Percentiles rank a stretch among this genome's conserved stretches.
phyloP scores from a whole-genome alignment of 2,329 filamentous ascomycete genomes.

The Fusarium sp. region DNA sequence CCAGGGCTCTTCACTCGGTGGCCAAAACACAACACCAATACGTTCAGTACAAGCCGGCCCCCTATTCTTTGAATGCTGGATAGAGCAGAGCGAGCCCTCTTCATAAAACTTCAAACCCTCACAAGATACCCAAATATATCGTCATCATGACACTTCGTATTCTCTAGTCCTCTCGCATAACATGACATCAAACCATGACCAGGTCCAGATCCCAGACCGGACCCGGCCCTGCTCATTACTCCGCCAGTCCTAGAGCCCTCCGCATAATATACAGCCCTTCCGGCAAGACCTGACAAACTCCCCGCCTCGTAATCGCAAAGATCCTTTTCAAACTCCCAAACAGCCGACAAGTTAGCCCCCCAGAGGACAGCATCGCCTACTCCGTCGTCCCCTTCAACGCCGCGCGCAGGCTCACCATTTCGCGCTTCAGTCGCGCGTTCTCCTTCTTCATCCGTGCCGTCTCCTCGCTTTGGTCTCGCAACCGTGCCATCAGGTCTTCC shows the following conservation, averaged over 20 bases:
- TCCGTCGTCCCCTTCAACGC: constrained; percentile 60
- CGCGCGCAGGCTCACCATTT: constrained; percentile 78
- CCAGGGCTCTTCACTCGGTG: constrained; percentile 48
- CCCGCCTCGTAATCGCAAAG: constrained; percentile 24
- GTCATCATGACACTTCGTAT: constrained; percentile 42
- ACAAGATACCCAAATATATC: constrained; percentile 33
- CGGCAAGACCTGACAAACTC: constrained; percentile 32
- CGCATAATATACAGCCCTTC: constrained; percentile 38
- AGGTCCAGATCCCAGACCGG: constrained; percentile 37
- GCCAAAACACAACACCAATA: constrained; percentile 60
- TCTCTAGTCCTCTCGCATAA: constrained; percentile 38
- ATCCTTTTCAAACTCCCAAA: constrained; percentile 33
- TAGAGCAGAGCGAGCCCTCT: constrained; percentile 56
- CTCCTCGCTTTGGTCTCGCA: constrained; percentile 83
- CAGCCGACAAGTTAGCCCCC: constrained; percentile 33
- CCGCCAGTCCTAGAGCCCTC: constrained; percentile 30
- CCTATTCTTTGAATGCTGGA: constrained; percentile 74
- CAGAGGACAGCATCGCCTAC: constrained; percentile 44
- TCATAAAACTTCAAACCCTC: background rate
- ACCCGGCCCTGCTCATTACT: constrained; percentile 38
- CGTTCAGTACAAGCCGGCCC: constrained; percentile 68
- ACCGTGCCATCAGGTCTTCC: constrained; percentile 77
- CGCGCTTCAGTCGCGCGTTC: constrained; percentile 84
- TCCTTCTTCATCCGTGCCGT: constrained; percentile 83
- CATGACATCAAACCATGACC: constrained; percentile 31